Evolutionary conservation across 2,329 filamentous ascomycete genomes (phyloP).

Genomic region (Ophiocordyceps camponoti-leonardi): DNA sequence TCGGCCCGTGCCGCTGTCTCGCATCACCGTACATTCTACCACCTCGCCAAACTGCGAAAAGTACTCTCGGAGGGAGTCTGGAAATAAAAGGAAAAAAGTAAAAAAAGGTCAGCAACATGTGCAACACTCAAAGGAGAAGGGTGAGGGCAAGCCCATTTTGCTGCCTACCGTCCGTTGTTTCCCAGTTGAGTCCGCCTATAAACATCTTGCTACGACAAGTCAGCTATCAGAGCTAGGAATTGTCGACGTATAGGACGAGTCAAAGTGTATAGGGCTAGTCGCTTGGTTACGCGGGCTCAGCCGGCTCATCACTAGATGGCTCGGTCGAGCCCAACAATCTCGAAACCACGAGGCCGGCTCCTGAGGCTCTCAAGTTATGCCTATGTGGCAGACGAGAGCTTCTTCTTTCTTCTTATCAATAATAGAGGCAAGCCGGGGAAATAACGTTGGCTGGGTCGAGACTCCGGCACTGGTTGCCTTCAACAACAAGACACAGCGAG

Average conservation of each 20-base stretch:
- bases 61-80: slow-evolving; percentile 92
- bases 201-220: slow-evolving; percentile 77
- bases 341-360: not conserved
- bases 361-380: not conserved
- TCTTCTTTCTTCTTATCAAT: not conserved
- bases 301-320: slow-evolving; percentile 1
- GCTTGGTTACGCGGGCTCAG: not conserved
- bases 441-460: not conserved
- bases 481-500: slow-evolving; percentile 22
- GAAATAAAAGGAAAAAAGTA: too few relatives aligned
- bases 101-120: slow-evolving; percentile 3
- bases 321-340: not conserved
- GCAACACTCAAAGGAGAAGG: too few relatives aligned
- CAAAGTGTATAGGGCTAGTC: not conserved
- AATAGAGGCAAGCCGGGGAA: not conserved
- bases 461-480: not conserved
- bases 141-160: not conserved
- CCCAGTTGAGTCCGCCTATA: slow-evolving; percentile 96
- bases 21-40: slow-evolving; percentile 97
- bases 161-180: slow-evolving; percentile 46
- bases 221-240: not conserved
- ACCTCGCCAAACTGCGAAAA: slow-evolving; percentile 98
- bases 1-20: slow-evolving; percentile 81
- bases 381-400: too few relatives aligned
- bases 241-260: not conserved